Percentiles rank a stretch among this genome's conserved stretches.
These are phyloP conservation scores for Nothophaeocryptopus gaeumannii DNA, from an alignment of 2,329 filamentous ascomycete species.

Conservation along the genomic window DNA sequence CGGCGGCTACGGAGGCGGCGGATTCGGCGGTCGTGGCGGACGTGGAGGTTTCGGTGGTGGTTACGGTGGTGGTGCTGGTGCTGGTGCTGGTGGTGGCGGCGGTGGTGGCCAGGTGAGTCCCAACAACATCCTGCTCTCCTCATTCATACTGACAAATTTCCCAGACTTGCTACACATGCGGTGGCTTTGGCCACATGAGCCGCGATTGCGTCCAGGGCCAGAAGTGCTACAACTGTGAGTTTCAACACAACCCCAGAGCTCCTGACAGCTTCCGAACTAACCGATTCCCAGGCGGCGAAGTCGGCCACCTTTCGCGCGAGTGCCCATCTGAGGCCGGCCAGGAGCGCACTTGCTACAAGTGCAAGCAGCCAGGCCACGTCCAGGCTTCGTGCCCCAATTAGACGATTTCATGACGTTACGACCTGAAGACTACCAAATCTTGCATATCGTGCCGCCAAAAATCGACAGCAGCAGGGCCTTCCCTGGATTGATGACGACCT, in stretches of 20 bases:
- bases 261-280: constrained; percentile 26
- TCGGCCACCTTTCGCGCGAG: constrained; percentile 91
- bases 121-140: too few species aligned
- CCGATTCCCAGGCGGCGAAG: constrained; percentile 62
- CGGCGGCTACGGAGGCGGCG: constrained; percentile 50
- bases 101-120: constrained; percentile 23
- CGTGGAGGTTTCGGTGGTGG: constrained; percentile 38
- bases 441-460: constrained; percentile 19
- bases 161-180: constrained; percentile 98
- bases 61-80: constrained; percentile 43
- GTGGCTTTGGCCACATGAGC: constrained; percentile 82
- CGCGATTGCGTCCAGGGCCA: constrained; percentile 98
- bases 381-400: constrained; percentile 91
- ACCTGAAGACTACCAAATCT: constrained; percentile 20
- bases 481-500: constrained; percentile 31
- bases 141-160: too few species aligned
- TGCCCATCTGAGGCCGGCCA: constrained; percentile 87
- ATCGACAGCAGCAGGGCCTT: constrained; percentile 28
- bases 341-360: constrained; percentile 99
- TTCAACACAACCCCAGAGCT: constrained; percentile 1
- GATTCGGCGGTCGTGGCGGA: constrained; percentile 44
- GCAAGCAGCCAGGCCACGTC: constrained; percentile 78
- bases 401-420: constrained; percentile 26
- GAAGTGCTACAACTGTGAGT: constrained; percentile 98
- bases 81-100: constrained; percentile 49